These are phyloP conservation scores for Nannizziopsis barbatae DNA, from an alignment of 2,329 filamentous ascomycete genomes.

Conservation along the genomic window DNA sequence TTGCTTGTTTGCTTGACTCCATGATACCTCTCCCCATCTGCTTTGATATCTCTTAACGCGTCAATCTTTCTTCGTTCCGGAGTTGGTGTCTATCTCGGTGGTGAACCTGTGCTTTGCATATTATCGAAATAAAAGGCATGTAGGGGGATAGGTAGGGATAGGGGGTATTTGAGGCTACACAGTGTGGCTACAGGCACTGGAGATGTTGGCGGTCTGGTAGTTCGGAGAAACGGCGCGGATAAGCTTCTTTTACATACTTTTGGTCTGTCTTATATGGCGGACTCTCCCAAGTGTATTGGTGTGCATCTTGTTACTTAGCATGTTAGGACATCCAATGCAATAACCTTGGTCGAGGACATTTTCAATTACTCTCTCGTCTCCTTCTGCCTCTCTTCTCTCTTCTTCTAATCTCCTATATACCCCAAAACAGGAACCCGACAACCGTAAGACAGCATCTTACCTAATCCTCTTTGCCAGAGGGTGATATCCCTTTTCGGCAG, in stretches of 20 bases:
- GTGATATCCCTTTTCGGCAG: not conserved
- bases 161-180: too few relatives aligned
- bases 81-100: too few relatives aligned
- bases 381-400: not conserved
- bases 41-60: too few relatives aligned
- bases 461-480: not conserved
- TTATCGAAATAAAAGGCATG: too few relatives aligned
- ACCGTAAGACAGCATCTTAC: too few relatives aligned
- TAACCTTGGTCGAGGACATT: not conserved
- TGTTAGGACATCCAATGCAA: not conserved
- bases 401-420: not conserved
- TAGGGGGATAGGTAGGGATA: too few relatives aligned
- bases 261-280: not conserved
- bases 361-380: not conserved
- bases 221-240: not conserved
- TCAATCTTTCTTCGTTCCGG: too few relatives aligned
- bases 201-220: not conserved
- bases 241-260: not conserved
- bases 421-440: too few relatives aligned
- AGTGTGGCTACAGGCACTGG: too few relatives aligned
- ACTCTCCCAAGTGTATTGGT: constrained; percentile 2
- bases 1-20: too few relatives aligned
- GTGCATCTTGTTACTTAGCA: not conserved
- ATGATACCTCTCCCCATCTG: too few relatives aligned
- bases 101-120: too few relatives aligned